Evolutionary conservation across 108 stramenopile genomes (phyloP).

Genomic region (Epithemia pelagica): DNA sequence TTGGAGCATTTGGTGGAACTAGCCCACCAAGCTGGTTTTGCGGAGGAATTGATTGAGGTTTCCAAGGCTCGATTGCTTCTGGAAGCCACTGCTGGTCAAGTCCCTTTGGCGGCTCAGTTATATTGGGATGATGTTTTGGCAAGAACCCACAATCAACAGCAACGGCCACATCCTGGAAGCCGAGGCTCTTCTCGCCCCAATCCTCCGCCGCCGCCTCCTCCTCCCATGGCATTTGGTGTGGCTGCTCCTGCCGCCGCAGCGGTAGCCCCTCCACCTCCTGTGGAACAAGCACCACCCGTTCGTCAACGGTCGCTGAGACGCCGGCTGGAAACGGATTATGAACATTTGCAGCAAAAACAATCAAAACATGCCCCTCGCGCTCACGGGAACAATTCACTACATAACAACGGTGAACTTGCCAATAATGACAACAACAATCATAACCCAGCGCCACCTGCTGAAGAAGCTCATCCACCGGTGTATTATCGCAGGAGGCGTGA

Average conservation of each 20-base stretch:
- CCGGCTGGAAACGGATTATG: conserved; percentile 12
- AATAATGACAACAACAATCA: not conserved
- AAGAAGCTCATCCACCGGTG: not conserved
- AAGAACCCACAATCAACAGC: conserved; percentile 4
- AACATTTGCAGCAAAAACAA: not conserved
- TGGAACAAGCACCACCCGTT: not conserved
- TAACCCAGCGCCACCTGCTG: not conserved
- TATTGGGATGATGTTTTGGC: conserved; percentile 79
- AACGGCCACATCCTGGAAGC: not conserved
- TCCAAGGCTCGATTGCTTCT: conserved; percentile 37
- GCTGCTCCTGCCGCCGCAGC: not conserved
- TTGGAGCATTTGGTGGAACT: conserved; percentile 1
- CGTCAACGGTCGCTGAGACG: not conserved
- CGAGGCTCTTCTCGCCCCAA: not conserved
- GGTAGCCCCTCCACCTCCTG: conserved; percentile 8
- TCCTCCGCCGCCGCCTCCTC: not conserved
- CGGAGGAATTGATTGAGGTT: conserved; percentile 21
- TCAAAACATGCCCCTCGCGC: no score
- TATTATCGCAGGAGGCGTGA: no score
- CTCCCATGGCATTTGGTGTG: not conserved
- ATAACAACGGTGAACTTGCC: not conserved
- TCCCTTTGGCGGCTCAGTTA: conserved; percentile 54
- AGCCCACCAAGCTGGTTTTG: conserved; percentile 5
- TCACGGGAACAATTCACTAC: no score
- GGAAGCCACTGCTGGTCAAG: conserved; percentile 60